Evolutionary conservation across 257 asterid species (phyloP).

Genomic region (Primulina eburnea): DNA sequence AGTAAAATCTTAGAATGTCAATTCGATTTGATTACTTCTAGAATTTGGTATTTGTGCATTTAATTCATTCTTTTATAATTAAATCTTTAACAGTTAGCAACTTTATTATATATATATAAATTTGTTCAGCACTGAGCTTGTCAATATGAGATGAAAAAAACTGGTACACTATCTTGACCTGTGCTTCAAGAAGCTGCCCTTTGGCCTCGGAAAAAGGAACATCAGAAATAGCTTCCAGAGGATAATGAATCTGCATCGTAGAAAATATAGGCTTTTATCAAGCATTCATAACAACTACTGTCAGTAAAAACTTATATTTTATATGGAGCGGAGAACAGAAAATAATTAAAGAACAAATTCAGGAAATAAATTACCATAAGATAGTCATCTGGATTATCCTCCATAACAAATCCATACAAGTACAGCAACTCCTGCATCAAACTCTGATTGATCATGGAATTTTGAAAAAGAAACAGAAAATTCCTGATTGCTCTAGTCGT

Average conservation of each 20-base stretch:
- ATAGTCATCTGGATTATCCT: conserved; percentile 85
- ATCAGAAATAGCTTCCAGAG: conserved; percentile 64
- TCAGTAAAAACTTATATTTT: neutral
- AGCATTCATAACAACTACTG: conserved; percentile 9
- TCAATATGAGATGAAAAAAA: neutral
- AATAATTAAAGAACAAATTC: neutral
- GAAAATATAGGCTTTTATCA: conserved; percentile 11
- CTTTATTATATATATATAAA: neutral
- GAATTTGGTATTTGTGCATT: neutral
- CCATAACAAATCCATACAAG: conserved; percentile 82
- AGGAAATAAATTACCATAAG: conserved; percentile 61
- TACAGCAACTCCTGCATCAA: conserved; percentile 81
- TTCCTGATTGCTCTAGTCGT: neutral
- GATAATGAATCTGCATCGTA: conserved; percentile 72
- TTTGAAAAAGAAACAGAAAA: neutral
- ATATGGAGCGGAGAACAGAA: neutral
- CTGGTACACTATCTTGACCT: conserved; percentile 42
- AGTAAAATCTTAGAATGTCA: neutral
- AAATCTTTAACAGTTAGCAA: conserved; percentile 5
- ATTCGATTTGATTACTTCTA: neutral
- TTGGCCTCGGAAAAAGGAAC: conserved; percentile 67
- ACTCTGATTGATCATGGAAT: conserved; percentile 19
- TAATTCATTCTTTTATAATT: neutral
- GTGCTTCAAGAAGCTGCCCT: conserved; percentile 87
- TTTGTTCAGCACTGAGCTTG: conserved; percentile 4